These are phyloP conservation scores for Physaria fendleri DNA, from an alignment of 345 rosid genomes.

Conservation along the genomic window DNA sequence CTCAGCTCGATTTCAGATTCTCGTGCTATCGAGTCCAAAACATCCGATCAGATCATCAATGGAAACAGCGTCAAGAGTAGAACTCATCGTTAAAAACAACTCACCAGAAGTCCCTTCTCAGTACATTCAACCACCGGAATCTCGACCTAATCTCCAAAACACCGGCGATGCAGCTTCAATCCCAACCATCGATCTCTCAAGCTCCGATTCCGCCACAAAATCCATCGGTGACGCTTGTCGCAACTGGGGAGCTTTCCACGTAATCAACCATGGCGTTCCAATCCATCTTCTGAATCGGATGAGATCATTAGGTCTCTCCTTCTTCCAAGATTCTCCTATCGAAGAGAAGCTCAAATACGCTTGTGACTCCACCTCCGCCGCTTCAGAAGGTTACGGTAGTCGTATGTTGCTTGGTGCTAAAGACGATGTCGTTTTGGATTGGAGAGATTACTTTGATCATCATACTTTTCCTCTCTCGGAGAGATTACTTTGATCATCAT, in stretches of 20 bases:
- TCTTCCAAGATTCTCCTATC: slow-evolving; percentile 51
- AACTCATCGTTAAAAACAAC: slow-evolving; percentile 39
- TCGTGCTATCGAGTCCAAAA: too few species aligned
- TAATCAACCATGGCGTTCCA: slow-evolving; percentile 65
- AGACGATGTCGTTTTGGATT: slow-evolving; percentile 52
- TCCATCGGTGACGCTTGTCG: slow-evolving; percentile 51
- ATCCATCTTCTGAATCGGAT: slow-evolving; percentile 42
- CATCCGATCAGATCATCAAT: slow-evolving; percentile 11
- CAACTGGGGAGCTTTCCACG: slow-evolving; percentile 88
- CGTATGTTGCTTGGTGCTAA: slow-evolving; percentile 49
- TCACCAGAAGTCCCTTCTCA: slow-evolving; percentile 49
- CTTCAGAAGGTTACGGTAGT: slow-evolving; percentile 82
- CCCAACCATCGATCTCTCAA: slow-evolving; percentile 54
- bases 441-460: slow-evolving; percentile 96
- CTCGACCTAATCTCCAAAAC: slow-evolving; percentile 33
- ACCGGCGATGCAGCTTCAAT: slow-evolving; percentile 16
- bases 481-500: slow-evolving; percentile 93
- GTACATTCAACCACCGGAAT: slow-evolving; percentile 59
- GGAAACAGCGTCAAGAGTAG: slow-evolving; percentile 47
- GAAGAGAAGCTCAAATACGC: slow-evolving; percentile 69
- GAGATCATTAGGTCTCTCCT: slow-evolving; percentile 36
- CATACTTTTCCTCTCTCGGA: slow-evolving; percentile 78
- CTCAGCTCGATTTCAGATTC: background rate
- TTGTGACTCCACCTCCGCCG: slow-evolving; percentile 55
- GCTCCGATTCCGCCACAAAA: slow-evolving; percentile 25